These are phyloP conservation scores for Globisporangium canariense DNA, from an alignment of 352 stramenopile species.

Conservation along the genomic window DNA sequence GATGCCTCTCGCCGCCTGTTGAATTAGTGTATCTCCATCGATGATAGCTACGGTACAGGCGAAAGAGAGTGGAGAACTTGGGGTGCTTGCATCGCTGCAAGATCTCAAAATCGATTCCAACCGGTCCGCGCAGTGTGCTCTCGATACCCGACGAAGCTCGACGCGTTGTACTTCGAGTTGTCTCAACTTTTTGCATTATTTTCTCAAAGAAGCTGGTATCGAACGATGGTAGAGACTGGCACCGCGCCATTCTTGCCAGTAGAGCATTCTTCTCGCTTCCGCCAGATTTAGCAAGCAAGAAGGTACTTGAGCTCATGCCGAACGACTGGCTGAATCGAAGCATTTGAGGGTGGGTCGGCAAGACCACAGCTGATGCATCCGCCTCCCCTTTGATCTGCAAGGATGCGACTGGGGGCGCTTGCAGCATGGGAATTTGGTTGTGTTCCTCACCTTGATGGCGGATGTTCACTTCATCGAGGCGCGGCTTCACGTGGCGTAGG, in stretches of 20 bases:
- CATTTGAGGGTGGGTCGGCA: not conserved
- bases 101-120: slow-evolving; percentile 55
- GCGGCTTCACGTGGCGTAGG: not conserved
- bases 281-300: not conserved
- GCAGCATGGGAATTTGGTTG: slow-evolving; percentile 3
- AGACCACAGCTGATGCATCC: not conserved
- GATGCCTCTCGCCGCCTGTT: not conserved
- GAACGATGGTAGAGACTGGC: slow-evolving; percentile 49
- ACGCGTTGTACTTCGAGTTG: not conserved
- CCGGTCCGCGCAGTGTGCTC: slow-evolving; percentile 19
- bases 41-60: slow-evolving; percentile 38
- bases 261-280: not conserved
- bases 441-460: not conserved
- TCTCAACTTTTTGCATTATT: slow-evolving; percentile 26
- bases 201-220: slow-evolving; percentile 35
- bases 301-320: not conserved
- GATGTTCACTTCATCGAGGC: slow-evolving; percentile 4
- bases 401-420: not conserved
- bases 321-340: slow-evolving; percentile 3
- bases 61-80: slow-evolving; percentile 40
- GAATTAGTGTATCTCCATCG: slow-evolving; percentile 23
- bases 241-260: slow-evolving; percentile 31
- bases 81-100: slow-evolving; percentile 46
- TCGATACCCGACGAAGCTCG: slow-evolving; percentile 22
- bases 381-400: not conserved